A percentile compares a stretch with the other conserved stretches of the same genome.
phyloP scores from a whole-genome alignment of 108 stramenopile species.

The Mediolabrus comicus region DNA sequence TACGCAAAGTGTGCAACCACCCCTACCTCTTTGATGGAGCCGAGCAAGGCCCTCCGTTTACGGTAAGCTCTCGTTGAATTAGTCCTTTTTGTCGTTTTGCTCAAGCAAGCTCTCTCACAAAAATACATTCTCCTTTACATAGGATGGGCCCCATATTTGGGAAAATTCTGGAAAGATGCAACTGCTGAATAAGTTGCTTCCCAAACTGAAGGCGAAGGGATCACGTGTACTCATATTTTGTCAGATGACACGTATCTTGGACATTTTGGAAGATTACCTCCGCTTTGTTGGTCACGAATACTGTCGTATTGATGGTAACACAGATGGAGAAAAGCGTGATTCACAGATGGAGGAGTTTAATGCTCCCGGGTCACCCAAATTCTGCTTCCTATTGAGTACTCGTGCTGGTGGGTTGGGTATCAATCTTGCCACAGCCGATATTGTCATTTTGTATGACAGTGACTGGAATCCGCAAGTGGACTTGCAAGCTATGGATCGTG shows the following conservation, averaged over 20 bases:
- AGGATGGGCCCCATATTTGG: constrained; percentile 98
- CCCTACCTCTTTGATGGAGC: constrained; percentile 98
- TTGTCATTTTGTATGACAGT: constrained; percentile 89
- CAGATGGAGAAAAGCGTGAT: constrained; percentile 93
- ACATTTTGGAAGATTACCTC: constrained; percentile 93
- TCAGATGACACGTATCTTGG: constrained; percentile 95
- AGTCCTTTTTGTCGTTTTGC: too few relatives aligned
- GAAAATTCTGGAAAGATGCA: constrained; percentile 84
- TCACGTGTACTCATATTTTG: constrained; percentile 96
- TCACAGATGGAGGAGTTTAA: constrained; percentile 90
- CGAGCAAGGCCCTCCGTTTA: constrained; percentile 94
- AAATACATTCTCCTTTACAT: too few relatives aligned
- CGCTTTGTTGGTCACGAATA: constrained; percentile 86
- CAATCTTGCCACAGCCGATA: constrained; percentile 91
- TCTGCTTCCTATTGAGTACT: constrained; percentile 91
- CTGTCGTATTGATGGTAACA: constrained; percentile 99
- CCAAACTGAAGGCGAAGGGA: constrained; percentile 79
- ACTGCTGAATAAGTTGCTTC: constrained; percentile 91
- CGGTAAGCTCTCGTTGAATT: too few relatives aligned
- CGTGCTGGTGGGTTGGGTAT: constrained; percentile 94
- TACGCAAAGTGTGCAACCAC: constrained; percentile 98
- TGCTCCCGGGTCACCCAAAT: constrained; percentile 87
- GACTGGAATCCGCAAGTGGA: constrained; percentile 99
- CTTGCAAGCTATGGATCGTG: constrained; percentile 96
- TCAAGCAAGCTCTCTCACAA: too few relatives aligned